Conservation (phyloP, 1,284 basidiomycete species). For the Tremellales sp. region DNA sequence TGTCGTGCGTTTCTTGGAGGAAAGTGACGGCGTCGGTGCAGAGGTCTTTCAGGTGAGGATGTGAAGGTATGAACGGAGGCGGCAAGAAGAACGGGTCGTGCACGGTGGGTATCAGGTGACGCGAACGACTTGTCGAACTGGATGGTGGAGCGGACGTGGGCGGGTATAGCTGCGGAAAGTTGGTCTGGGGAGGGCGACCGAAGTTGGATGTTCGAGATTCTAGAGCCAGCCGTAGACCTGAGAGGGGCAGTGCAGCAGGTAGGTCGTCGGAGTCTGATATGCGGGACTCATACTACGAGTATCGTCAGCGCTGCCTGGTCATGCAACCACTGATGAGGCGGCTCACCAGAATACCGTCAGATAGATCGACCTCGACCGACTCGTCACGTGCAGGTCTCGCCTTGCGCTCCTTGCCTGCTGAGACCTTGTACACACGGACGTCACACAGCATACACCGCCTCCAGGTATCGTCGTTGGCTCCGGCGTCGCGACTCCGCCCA, state of each 20-base stretch:
- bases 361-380: constrained; percentile 29
- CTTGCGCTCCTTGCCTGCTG: constrained; percentile 5
- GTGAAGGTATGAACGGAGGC: constrained; percentile 50
- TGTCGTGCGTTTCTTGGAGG: constrained; percentile 25
- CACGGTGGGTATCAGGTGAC: constrained; percentile 31
- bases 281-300: too few relatives aligned
- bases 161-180: too few relatives aligned
- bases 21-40: constrained; percentile 33
- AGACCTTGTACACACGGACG: constrained; percentile 20
- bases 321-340: too few relatives aligned
- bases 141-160: neutral
- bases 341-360: constrained; percentile 32
- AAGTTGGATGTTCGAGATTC: constrained; percentile 17
- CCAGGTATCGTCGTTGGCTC: too few relatives aligned
- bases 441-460: constrained; percentile 39
- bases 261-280: too few relatives aligned
- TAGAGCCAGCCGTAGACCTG: constrained; percentile 15
- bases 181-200: constrained; percentile 24
- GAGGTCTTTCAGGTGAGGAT: constrained; percentile 42
- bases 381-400: constrained; percentile 19
- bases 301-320: too few relatives aligned
- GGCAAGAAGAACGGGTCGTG: constrained; percentile 49
- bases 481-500: too few relatives aligned
- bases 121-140: too few relatives aligned
- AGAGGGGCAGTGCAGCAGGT: constrained; percentile 17